phyloP scores from a whole-genome alignment of 2,329 filamentous ascomycete genomes.

The Aspergillus transmontanensis region DNA sequence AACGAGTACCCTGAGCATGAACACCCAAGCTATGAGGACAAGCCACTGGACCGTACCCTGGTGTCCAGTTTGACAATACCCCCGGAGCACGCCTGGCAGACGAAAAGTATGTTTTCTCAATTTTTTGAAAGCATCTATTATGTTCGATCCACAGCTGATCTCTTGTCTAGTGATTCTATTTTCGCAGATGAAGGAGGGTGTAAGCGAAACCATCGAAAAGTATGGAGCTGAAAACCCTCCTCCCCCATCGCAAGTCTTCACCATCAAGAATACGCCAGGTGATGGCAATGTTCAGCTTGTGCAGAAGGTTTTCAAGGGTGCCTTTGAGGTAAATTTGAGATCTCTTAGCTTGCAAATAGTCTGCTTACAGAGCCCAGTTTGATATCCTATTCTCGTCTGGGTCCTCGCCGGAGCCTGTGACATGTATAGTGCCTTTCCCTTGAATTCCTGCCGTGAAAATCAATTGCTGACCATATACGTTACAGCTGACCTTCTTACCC shows the following conservation, averaged over 20 bases:
- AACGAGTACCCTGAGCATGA: conserved; percentile 58
- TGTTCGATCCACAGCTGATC: neutral
- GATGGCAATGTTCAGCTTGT: conserved; percentile 81
- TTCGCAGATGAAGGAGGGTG: conserved; percentile 62
- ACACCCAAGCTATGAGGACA: conserved; percentile 68
- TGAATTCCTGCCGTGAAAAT: neutral
- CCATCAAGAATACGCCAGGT: conserved; percentile 63
- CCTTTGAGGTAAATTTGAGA: conserved; percentile 63
- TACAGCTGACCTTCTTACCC: conserved; percentile 64
- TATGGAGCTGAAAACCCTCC: conserved; percentile 69
- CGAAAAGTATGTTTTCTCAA: conserved; percentile 61
- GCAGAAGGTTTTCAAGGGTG: conserved; percentile 86
- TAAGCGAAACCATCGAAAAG: conserved; percentile 61
- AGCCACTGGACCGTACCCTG: conserved; percentile 74
- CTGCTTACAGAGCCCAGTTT: conserved; percentile 57
- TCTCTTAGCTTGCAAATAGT: neutral
- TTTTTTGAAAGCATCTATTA: neutral
- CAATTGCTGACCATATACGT: neutral
- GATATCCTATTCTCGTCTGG: conserved; percentile 86
- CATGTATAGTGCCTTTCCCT: conserved; percentile 44
- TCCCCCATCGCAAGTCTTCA: conserved; percentile 83
- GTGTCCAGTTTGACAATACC: conserved; percentile 72
- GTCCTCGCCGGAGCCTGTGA: conserved; percentile 60
- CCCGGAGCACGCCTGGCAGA: conserved; percentile 77
- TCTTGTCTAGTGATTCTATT: conserved; percentile 57